These are phyloP conservation scores for Anaeromyces robustus DNA, from an alignment of 192 early-diverging fungal genomes.

Conservation along the genomic window DNA sequence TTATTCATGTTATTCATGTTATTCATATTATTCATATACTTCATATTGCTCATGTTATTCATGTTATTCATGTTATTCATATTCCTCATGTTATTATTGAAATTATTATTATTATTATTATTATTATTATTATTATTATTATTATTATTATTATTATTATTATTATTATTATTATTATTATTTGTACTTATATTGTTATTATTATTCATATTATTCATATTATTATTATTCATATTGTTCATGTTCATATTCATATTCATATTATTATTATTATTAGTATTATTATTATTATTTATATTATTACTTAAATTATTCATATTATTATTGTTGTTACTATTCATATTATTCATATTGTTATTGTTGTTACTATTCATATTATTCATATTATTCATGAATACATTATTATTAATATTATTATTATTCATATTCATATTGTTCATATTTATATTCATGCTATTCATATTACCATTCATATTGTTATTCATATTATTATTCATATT, in stretches of 20 bases:
- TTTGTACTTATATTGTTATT: too few relatives aligned
- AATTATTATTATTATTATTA: neutral
- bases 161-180: neutral
- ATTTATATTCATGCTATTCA: too few relatives aligned
- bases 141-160: neutral
- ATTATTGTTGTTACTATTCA: neutral
- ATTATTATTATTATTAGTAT: too few relatives aligned
- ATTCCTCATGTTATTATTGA: neutral
- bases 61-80: neutral
- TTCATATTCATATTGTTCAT: neutral
- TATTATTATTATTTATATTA: too few relatives aligned
- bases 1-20: neutral
- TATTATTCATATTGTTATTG: neutral
- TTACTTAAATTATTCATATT: neutral
- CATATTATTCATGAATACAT: neutral
- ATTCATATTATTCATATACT: neutral
- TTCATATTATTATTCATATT: neutral
- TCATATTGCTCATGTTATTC: neutral
- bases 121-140: too few relatives aligned
- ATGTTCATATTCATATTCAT: neutral
- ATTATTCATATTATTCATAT: too few relatives aligned
- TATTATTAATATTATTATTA: neutral
- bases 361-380: neutral
- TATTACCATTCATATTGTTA: neutral
- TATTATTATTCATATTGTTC: neutral